Percentiles rank a stretch among this genome's conserved stretches.
Evolutionary conservation across 345 rosid species (phyloP).

Genomic region (Murraya koenigii): DNA sequence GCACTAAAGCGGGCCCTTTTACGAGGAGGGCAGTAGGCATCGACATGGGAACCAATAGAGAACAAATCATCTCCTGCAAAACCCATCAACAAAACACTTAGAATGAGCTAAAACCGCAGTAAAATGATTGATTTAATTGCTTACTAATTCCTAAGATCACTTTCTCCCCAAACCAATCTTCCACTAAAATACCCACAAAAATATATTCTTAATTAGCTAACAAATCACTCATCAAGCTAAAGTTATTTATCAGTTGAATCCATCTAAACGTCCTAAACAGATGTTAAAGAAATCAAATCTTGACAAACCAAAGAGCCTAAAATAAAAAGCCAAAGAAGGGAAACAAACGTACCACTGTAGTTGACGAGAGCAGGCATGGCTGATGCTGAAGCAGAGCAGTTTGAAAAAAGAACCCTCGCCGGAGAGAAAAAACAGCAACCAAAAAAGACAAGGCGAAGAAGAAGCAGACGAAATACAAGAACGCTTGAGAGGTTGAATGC

Average conservation of each 20-base stretch:
- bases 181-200: not conserved
- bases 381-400: conserved; percentile 21
- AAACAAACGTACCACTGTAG: conserved; percentile 39
- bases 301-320: not conserved
- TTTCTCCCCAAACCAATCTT: not conserved
- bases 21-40: conserved; percentile 47
- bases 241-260: not conserved
- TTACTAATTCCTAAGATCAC: not conserved
- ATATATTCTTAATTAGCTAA: not conserved
- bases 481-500: conserved; percentile 36
- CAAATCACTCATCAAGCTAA: not conserved
- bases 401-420: conserved; percentile 18
- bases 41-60: conserved; percentile 42
- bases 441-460: conserved; percentile 6
- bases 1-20: conserved; percentile 62
- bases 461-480: conserved; percentile 9
- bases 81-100: conserved; percentile 14
- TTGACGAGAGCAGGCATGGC: conserved; percentile 70
- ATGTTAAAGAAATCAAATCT: not conserved
- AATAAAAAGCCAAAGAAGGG: not conserved
- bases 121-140: not conserved
- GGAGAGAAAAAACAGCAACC: conserved; percentile 13
- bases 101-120: conserved; percentile 12
- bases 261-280: not conserved
- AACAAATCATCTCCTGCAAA: conserved; percentile 54